phyloP scores from a whole-genome alignment of 1,139 yeast species.

The Zhuliangozyma parablackwelliae region DNA sequence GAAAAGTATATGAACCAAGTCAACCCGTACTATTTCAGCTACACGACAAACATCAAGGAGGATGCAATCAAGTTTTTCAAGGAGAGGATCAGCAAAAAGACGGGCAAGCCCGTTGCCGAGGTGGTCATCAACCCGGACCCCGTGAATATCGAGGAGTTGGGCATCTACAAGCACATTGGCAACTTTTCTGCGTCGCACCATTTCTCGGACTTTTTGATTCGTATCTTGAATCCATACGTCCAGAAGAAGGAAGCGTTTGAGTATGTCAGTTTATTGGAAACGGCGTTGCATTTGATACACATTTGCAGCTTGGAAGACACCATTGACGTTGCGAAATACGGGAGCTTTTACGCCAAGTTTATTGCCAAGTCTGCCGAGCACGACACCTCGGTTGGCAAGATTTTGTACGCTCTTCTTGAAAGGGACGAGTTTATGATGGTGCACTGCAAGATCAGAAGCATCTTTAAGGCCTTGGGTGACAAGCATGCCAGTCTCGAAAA shows the following conservation, averaged over 20 bases:
- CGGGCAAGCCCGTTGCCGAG: slow-evolving; percentile 33
- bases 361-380: slow-evolving; percentile 24
- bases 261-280: slow-evolving; percentile 54
- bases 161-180: slow-evolving; percentile 31
- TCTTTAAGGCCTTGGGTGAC: slow-evolving; percentile 37
- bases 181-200: slow-evolving; percentile 47
- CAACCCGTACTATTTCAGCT: slow-evolving; percentile 82
- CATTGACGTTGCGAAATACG: slow-evolving; percentile 25
- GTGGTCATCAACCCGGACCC: slow-evolving; percentile 48
- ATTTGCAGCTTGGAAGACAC: slow-evolving; percentile 37
- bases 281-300: slow-evolving; percentile 67
- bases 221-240: slow-evolving; percentile 40
- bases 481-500: slow-evolving; percentile 19
- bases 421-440: slow-evolving; percentile 36
- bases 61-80: slow-evolving; percentile 62
- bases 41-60: slow-evolving; percentile 72
- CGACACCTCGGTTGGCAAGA: slow-evolving; percentile 41
- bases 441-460: slow-evolving; percentile 53
- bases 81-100: slow-evolving; percentile 30
- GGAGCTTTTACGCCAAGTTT: slow-evolving; percentile 28
- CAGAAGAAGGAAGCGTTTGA: slow-evolving; percentile 32
- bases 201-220: slow-evolving; percentile 50
- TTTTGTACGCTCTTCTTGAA: slow-evolving; percentile 41
- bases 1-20: slow-evolving; percentile 50
- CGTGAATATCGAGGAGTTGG: slow-evolving; percentile 22